Evolutionary conservation across 331 rosid species (phyloP).

Genomic region (Pyracantha coccinea): DNA sequence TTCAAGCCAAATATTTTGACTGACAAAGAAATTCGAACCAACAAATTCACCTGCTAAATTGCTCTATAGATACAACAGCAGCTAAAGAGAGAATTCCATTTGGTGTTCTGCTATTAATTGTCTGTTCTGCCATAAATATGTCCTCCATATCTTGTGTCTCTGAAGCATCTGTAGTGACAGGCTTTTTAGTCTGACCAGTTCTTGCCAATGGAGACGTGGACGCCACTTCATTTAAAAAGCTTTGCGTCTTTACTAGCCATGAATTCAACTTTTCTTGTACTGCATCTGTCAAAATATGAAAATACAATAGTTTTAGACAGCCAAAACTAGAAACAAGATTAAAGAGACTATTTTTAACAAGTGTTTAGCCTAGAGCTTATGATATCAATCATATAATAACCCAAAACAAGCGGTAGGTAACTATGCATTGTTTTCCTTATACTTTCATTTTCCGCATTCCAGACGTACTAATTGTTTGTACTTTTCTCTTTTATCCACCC

Average conservation of each 20-base stretch:
- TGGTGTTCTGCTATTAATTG: slow-evolving; percentile 58
- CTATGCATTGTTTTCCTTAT: background rate
- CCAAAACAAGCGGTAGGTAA: background rate
- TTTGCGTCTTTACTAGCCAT: slow-evolving; percentile 68
- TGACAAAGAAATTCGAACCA: slow-evolving; percentile 15
- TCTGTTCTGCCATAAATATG: slow-evolving; percentile 62
- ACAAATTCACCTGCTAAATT: slow-evolving; percentile 88
- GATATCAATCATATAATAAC: background rate
- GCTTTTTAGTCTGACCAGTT: slow-evolving; percentile 48
- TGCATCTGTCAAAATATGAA: slow-evolving; percentile 39
- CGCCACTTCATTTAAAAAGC: slow-evolving; percentile 68
- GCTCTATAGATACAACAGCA: slow-evolving; percentile 80
- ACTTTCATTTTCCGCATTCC: background rate
- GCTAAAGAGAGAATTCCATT: slow-evolving; percentile 73
- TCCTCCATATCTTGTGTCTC: slow-evolving; percentile 57
- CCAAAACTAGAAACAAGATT: slow-evolving; percentile 4
- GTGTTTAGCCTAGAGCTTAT: background rate
- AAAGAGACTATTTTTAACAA: background rate
- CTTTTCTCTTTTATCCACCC: background rate
- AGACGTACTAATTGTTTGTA: background rate
- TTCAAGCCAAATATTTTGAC: background rate
- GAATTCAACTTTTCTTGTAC: slow-evolving; percentile 64
- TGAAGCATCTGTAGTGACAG: slow-evolving; percentile 31
- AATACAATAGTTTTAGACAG: slow-evolving; percentile 1
- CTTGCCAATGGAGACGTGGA: slow-evolving; percentile 65